phyloP scores from a whole-genome alignment of 2,329 filamentous ascomycete genomes.

The Hymenoscyphus fraxineus region DNA sequence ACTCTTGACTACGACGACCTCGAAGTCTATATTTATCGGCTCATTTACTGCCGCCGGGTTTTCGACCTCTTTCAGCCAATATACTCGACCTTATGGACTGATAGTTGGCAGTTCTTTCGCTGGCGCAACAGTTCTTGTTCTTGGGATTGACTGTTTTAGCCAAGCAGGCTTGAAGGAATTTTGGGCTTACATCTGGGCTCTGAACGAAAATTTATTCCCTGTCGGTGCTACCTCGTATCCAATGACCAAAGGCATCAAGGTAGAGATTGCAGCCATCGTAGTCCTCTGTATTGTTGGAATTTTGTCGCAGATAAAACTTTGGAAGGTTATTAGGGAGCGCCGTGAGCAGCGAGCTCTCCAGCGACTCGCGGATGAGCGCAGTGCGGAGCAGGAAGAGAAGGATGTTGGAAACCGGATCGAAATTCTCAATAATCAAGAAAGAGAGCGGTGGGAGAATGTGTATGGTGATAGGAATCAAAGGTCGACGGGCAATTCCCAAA shows the following conservation, averaged over 20 bases:
- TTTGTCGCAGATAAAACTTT: conserved; percentile 80
- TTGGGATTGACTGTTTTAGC: conserved; percentile 90
- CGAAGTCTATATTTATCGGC: conserved; percentile 72
- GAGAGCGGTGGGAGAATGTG: conserved; percentile 69
- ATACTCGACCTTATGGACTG: conserved; percentile 73
- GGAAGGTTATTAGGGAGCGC: conserved; percentile 70
- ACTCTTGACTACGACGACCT: conserved; percentile 57
- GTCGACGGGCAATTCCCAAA: conserved; percentile 19
- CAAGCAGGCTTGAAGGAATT: conserved; percentile 92
- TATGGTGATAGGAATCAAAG: conserved; percentile 60
- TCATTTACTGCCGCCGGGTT: conserved; percentile 66
- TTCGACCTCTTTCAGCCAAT: conserved; percentile 72
- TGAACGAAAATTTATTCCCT: conserved; percentile 80
- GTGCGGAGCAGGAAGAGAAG: conserved; percentile 63
- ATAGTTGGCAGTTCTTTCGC: conserved; percentile 75
- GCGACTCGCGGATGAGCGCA: conserved; percentile 47
- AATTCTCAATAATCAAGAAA: conserved; percentile 56
- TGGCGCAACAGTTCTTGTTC: conserved; percentile 71
- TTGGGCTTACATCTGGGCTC: conserved; percentile 84
- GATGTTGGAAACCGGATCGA: conserved; percentile 66
- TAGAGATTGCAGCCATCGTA: conserved; percentile 75
- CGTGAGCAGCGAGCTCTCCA: conserved; percentile 51
- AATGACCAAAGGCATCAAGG: conserved; percentile 77
- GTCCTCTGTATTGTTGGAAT: conserved; percentile 72
- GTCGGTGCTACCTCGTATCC: conserved; percentile 74